Conservation (phyloP, 1,284 basidiomycete species). For the Schizophyllum amplum region DNA sequence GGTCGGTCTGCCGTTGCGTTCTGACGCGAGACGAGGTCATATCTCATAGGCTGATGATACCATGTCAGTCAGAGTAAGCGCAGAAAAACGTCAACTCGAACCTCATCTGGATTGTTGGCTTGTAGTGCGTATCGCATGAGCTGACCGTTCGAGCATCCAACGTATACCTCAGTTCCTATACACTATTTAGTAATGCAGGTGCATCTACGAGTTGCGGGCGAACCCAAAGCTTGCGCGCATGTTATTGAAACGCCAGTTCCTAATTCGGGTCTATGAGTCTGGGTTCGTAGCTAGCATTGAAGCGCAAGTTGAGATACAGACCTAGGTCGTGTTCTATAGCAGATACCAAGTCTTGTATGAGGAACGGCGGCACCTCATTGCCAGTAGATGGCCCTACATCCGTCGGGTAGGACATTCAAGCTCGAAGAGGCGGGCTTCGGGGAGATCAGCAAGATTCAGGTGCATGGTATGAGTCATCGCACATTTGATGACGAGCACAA, state of each 20-base stretch:
- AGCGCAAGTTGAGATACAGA: not conserved
- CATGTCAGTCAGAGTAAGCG: conserved; percentile 1
- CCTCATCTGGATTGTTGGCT: conserved; percentile 42
- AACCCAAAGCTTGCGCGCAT: not conserved
- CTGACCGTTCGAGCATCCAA: conserved; percentile 67
- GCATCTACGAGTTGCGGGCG: too few relatives aligned
- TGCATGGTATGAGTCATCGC: too few relatives aligned
- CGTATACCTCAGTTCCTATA: conserved; percentile 63
- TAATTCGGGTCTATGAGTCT: not conserved
- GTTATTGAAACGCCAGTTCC: not conserved
- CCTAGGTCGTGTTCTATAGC: not conserved
- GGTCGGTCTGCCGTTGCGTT: conserved; percentile 52
- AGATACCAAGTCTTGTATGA: not conserved
- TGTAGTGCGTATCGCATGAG: conserved; percentile 61
- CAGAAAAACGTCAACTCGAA: conserved; percentile 21
- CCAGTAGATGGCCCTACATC: not conserved
- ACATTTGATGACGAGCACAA: too few relatives aligned
- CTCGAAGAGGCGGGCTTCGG: too few relatives aligned
- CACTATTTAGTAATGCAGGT: not conserved
- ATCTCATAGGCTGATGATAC: conserved; percentile 48
- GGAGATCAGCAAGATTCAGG: too few relatives aligned
- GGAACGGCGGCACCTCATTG: not conserved
- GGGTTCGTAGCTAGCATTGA: not conserved
- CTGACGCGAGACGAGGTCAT: conserved; percentile 62
- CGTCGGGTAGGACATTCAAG: not conserved